Evolutionary conservation across 441 rosid genomes (phyloP).

Genomic region (Arabidopsis hybrid): DNA sequence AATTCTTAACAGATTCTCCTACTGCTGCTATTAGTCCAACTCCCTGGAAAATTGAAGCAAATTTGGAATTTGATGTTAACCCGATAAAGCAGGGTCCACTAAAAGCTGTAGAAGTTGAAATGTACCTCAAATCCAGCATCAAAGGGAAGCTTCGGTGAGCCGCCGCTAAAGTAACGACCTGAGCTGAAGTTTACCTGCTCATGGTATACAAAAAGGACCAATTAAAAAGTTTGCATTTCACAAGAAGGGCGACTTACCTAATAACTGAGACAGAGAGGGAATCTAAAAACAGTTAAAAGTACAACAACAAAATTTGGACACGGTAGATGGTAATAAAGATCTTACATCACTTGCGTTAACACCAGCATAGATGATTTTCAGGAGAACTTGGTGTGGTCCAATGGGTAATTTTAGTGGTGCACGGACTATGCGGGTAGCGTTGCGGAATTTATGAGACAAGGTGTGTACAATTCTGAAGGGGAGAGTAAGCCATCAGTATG

Average conservation of each 20-base stretch:
- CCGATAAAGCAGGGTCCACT: not conserved
- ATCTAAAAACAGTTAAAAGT: conserved; percentile 6
- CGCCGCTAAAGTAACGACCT: conserved; percentile 84
- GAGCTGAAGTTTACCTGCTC: conserved; percentile 96
- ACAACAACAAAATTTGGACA: not conserved
- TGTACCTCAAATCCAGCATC: conserved; percentile 98
- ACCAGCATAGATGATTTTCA: conserved; percentile 92
- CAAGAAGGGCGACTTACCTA: not conserved
- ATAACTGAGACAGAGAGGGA: conserved; percentile 2
- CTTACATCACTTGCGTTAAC: conserved; percentile 99
- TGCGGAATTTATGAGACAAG: conserved; percentile 85
- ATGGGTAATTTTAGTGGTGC: conserved; percentile 66
- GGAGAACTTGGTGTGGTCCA: conserved; percentile 72
- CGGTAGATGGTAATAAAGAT: conserved; percentile 32
- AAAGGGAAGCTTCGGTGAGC: conserved; percentile 74
- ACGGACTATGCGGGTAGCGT: conserved; percentile 73
- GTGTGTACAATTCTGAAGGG: conserved; percentile 85
- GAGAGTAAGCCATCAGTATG: conserved; percentile 40
- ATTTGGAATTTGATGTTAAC: conserved; percentile 11
- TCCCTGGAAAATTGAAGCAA: conserved; percentile 59
- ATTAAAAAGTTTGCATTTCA: conserved; percentile 1
- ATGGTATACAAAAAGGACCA: conserved; percentile 18
- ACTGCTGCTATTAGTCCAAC: conserved; percentile 92
- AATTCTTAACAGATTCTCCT: conserved; percentile 76
- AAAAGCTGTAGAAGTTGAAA: conserved; percentile 16